Conservation (phyloP, 2,329 filamentous ascomycete species). For the Pseudogymnoascus sp. region DNA sequence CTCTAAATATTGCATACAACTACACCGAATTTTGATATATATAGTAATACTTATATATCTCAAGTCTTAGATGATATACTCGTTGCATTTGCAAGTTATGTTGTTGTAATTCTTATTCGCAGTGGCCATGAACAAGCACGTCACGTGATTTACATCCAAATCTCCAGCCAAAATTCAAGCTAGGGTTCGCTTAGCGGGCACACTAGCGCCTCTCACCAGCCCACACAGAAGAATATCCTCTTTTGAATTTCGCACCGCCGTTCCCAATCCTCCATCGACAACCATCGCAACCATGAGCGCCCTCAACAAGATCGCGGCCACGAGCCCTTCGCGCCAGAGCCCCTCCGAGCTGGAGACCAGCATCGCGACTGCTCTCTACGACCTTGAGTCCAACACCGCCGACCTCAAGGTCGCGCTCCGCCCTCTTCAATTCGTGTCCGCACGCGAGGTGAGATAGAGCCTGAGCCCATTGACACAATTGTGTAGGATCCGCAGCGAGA, state of each 20-base stretch:
- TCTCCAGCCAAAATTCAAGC: neutral
- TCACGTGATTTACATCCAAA: neutral
- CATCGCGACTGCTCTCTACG: slow-evolving; percentile 95
- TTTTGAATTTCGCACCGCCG: slow-evolving; percentile 1
- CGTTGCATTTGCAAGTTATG: neutral
- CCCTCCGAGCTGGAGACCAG: slow-evolving; percentile 95
- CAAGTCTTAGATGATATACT: neutral
- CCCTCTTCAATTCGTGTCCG: slow-evolving; percentile 97
- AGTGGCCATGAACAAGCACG: neutral
- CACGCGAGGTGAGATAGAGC: slow-evolving; percentile 83
- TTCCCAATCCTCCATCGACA: slow-evolving; percentile 9
- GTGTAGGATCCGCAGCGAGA: slow-evolving; percentile 7
- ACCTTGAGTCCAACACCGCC: slow-evolving; percentile 98
- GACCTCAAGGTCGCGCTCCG: slow-evolving; percentile 95
- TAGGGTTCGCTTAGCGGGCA: neutral
- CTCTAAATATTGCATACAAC: neutral
- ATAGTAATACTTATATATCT: neutral
- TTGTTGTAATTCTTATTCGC: neutral
- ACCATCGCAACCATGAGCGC: slow-evolving; percentile 52
- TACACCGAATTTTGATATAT: neutral
- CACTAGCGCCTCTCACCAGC: slow-evolving; percentile 1
- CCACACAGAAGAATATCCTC: slow-evolving; percentile 1
- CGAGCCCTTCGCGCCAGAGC: slow-evolving; percentile 91
- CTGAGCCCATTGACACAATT: neutral
- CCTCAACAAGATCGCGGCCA: slow-evolving; percentile 96